Base-by-base conservation (phyloP, 805 yeast species). In the Candida germanica region DNA sequence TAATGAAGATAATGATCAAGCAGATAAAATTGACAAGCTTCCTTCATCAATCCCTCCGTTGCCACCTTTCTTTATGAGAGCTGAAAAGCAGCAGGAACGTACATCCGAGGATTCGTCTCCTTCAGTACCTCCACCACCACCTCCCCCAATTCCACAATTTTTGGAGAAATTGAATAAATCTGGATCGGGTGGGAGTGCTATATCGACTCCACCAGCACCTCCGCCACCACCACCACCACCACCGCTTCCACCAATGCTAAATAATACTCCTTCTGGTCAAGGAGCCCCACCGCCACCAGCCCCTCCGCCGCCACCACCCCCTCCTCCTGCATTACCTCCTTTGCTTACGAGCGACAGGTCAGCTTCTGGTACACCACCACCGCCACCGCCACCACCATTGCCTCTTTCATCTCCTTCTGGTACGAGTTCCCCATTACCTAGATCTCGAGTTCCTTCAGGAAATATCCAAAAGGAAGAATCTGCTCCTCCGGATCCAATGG, bases 311-410 rank as follows among this genome's bases (percentile, higher is more conserved):
- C 17, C 45, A 15, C 55, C 53, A 5, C 15, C 34, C 13, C 42
- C 47, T 17, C 49, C 52, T 6, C 49, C 53, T 4, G 48, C 52
- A 2, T 47, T 53, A 10, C 53, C 54, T 6, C 49, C 50, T 1
- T 20, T 20, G 23, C 23, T 20, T 20, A 10, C 23, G 10, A 10
- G 23, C 10, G 10, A 7, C 23, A 20, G 10, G 23, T 7, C 9
- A 7, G 25, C 22, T 9, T 19, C 31, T 33, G 26, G 25, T 7
- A 26, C 31, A 8, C 23, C 36, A 14, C 10, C 16, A 25, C 35
- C 8, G 27, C 38, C 36, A 22, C 26, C 33, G 12, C 29, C 34
- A 20, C 28, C 28, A 20, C 29, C 33, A 18, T 29, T 23, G 5
- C 25, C 31, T 23, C 18, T 30, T 4, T 15, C 21, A 6, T 30